Evolutionary conservation across 352 stramenopile species (phyloP), one percentile per base, ranked within the genome.

Genomic region (Globisporangium abappressorium): DNA sequence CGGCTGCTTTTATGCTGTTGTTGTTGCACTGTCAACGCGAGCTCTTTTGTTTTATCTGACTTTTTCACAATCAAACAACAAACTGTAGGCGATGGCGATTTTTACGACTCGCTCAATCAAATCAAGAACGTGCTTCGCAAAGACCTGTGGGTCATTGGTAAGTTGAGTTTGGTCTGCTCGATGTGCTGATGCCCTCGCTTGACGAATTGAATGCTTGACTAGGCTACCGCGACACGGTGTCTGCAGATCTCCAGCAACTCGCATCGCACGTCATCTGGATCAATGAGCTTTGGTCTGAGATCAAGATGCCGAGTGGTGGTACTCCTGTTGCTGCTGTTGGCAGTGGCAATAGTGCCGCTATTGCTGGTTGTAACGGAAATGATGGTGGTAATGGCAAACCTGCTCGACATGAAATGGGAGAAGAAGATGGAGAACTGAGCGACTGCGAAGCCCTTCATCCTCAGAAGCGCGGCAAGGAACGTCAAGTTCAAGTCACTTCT

Each of bases 141-240:
- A 65, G 87, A 95, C 67, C 72, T 95, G 1, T 95, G 87, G 87
- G 87, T 95, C 20, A 72, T 95, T 18, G 87, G 87, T 95, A 79
- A 58, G 78, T 72, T 9, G 22, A 5, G 22, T 20, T 8, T 30
- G 20, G n/a, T 47, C 18, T 56, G 11, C 2, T 58, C 24, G 5
- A 54, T 24, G 22, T 1, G 43, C n/a, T 3, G 26, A 41, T 14
- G 20, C 18, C 9, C 18, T 33, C 14, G 6, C 14, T 56, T 14
- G 3, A 12, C 36, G 14, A 53, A 28, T 18, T 33, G 7, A 28
- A 49, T 46, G 36, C 11, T 34, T 28, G 26, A 26, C 24, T 56
- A 95, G 87, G 87, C 3, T 95, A 90, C 61, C 79, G 80, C 53
- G 68, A 83, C 41, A 89, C 82, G 12, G 66, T 95, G 14, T 95